Conservation (phyloP, 768 basidiomycete species). For the Amanita jacksonii region DNA sequence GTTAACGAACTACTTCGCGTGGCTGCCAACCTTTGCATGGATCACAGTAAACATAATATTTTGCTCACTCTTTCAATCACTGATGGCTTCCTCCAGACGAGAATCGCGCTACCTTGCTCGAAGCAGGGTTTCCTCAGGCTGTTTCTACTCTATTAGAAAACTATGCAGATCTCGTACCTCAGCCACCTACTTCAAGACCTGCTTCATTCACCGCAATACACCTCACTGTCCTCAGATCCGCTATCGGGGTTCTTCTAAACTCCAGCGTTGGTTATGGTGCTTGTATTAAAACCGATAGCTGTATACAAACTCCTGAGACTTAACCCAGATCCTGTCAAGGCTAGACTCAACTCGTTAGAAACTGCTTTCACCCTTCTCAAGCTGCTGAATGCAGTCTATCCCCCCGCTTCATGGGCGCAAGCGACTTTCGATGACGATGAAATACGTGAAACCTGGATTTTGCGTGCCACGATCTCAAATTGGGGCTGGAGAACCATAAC, state of each 20-base stretch:
- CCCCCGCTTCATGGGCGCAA: slow-evolving; percentile 56
- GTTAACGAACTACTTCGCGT: slow-evolving; percentile 67
- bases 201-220: slow-evolving; percentile 48
- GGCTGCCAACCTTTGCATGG: slow-evolving; percentile 77
- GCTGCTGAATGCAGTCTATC: slow-evolving; percentile 60
- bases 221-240: slow-evolving; percentile 65
- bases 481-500: slow-evolving; percentile 77
- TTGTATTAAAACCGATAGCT: slow-evolving; percentile 12
- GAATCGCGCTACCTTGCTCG: slow-evolving; percentile 62
- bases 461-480: slow-evolving; percentile 53
- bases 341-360: slow-evolving; percentile 57
- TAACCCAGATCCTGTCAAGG: slow-evolving; percentile 60
- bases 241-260: slow-evolving; percentile 74
- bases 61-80: not conserved
- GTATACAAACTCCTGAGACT: not conserved
- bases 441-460: slow-evolving; percentile 33
- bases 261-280: slow-evolving; percentile 68
- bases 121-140: slow-evolving; percentile 59
- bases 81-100: slow-evolving; percentile 39
- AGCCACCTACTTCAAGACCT: slow-evolving; percentile 26
- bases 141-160: slow-evolving; percentile 60
- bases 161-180: slow-evolving; percentile 42
- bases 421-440: slow-evolving; percentile 30
- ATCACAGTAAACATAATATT: slow-evolving; percentile 47
- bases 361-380: slow-evolving; percentile 60